A percentile compares a stretch with the other conserved stretches of the same genome.
phyloP scores from a whole-genome alignment of 1,284 basidiomycete genomes.

The Microbotryomycetes sp. region DNA sequence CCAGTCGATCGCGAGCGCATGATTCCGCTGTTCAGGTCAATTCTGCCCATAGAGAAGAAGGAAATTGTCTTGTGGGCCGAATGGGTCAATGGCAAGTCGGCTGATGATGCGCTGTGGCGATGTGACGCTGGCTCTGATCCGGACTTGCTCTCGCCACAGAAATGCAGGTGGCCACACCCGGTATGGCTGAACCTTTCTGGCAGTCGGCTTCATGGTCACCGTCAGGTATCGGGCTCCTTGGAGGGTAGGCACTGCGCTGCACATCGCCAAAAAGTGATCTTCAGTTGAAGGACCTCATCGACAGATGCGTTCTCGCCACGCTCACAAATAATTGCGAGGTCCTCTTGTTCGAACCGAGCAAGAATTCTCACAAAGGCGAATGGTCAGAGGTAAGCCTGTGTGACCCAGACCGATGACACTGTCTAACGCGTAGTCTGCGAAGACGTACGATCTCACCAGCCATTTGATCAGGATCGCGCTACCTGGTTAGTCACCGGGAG shows the following conservation, averaged over 20 bases:
- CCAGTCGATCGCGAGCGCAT: not conserved
- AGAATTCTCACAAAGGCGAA: conserved; percentile 14
- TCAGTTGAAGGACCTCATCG: not conserved
- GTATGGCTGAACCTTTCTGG: conserved; percentile 9
- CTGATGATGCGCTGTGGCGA: no score
- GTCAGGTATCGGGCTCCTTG: conserved; percentile 9
- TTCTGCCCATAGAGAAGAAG: conserved; percentile 11
- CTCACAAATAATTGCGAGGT: conserved; percentile 18
- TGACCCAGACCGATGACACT: not conserved
- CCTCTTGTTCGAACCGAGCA: conserved; percentile 12
- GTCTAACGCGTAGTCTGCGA: not conserved
- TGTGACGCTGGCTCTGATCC: no score
- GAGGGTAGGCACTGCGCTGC: conserved; percentile 3
- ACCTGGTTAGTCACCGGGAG: no score
- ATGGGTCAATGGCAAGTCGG: conserved; percentile 17
- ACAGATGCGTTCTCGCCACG: conserved; percentile 17
- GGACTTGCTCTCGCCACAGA: not conserved
- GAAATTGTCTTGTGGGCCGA: conserved; percentile 14
- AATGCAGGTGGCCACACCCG: conserved; percentile 3
- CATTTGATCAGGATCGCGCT: not conserved
- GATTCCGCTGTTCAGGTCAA: conserved; percentile 1
- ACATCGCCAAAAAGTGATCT: not conserved
- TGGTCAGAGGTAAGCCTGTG: conserved; percentile 13
- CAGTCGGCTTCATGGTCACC: conserved; percentile 15
- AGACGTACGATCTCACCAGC: conserved; percentile 8